Conservation (phyloP, 176 grass and related monocot genomes). For the Carex myosuroides region DNA sequence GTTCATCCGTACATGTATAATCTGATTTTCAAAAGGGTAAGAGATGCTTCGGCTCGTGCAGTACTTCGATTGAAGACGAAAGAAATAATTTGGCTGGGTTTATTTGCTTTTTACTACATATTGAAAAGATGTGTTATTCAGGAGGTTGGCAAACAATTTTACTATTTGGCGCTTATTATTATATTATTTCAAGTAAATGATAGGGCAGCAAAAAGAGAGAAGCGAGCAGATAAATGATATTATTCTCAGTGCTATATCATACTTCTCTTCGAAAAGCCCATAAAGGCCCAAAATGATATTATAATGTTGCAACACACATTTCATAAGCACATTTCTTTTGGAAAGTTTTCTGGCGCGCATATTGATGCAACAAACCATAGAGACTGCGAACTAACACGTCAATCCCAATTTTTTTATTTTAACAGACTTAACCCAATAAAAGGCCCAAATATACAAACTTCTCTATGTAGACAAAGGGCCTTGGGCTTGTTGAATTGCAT, state of each 20-base stretch:
- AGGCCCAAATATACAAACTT: not conserved
- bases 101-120: constrained; percentile 50
- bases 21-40: constrained; percentile 39
- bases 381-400: not conserved
- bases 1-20: constrained; percentile 45
- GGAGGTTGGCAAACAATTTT: not conserved
- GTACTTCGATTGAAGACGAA: constrained; percentile 40
- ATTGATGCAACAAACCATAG: not conserved
- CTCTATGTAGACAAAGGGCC: not conserved
- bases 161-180: not conserved
- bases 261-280: too few relatives aligned
- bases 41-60: constrained; percentile 28
- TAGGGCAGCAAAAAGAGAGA: not conserved
- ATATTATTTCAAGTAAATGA: not conserved
- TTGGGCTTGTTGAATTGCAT: not conserved
- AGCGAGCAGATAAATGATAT: not conserved
- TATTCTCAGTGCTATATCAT: too few relatives aligned
- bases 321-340: too few relatives aligned
- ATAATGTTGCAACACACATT: too few relatives aligned
- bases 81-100: constrained; percentile 64
- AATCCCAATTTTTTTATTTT: not conserved
- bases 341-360: not conserved
- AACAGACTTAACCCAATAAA: not conserved
- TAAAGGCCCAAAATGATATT: too few relatives aligned
- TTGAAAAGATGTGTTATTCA: constrained; percentile 19